Evolutionary conservation across 2,329 filamentous ascomycete species (phyloP), one percentile per base, ranked within the genome.

Genomic region (Penicillium sp.): DNA sequence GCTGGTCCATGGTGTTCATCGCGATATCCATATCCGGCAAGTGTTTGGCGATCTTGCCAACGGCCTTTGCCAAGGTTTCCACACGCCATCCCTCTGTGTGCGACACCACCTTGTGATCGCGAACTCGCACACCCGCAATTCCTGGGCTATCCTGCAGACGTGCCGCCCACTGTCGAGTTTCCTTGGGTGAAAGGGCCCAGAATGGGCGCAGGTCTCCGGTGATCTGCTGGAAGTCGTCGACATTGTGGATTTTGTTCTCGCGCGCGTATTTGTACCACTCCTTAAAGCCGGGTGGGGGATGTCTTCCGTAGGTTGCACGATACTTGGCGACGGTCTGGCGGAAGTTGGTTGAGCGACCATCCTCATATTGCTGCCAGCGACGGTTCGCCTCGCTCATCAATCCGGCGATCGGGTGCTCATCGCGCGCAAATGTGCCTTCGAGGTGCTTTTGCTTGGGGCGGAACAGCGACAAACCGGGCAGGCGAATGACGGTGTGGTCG

Each of bases 1-100:
- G 82, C 69, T 89, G 85, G 69, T 89, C 86, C 74, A 87, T 80
- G 54, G 82, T 79, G 68, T 89, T 89, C 75, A 89, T 84, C 11
- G 86, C 83, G 77, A 89, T 87, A 69, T 89, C 86, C 70, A 89
- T 83, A 62, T 89, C 86, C 4, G 86, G 87, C 22, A 89, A 70
- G 52, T 81, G 75, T 14, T 79, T 69, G 28, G 83, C 81, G 38
- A 87, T 84, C 58, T 83, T 82, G 2, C 69, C 65, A 22, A 88
- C 80, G 12, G 86, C 75, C 3, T 73, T 69, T 25, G 70, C 70
- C 53, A 80, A 73, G 0, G 75, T 78, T 22, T 80, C 72, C 4
- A 76, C 72, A 39, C 79, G 72, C 80, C 79, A 82, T 4, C 56
- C 63, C 57, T 74, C 72, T n/a, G 69, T 73, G 10, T 75, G 72